phyloP scores from a whole-genome alignment of 2,329 filamentous ascomycete genomes.

The Phoma herbarum region DNA sequence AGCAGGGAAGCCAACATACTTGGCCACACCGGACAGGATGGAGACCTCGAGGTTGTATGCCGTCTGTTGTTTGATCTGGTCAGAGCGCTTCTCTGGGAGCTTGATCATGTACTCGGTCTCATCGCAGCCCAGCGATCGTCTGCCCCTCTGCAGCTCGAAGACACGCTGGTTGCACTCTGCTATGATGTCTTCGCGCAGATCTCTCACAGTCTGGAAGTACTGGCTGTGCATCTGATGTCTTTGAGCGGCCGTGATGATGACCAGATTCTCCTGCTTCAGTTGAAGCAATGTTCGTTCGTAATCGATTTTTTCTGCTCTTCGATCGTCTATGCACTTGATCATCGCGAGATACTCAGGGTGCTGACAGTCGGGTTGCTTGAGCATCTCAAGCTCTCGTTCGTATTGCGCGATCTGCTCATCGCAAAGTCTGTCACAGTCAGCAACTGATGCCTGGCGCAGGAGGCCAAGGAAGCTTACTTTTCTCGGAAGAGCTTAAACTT shows the following conservation, averaged over 20 bases:
- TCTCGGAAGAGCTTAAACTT: conserved; percentile 89
- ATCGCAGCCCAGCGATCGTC: conserved; percentile 78
- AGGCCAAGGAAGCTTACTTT: conserved; percentile 61
- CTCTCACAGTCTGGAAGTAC: conserved; percentile 86
- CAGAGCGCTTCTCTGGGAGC: conserved; percentile 78
- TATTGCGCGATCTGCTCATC: conserved; percentile 86
- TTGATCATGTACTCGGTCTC: conserved; percentile 83
- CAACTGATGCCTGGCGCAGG: conserved; percentile 13
- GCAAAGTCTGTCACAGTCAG: conserved; percentile 70
- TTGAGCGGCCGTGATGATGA: conserved; percentile 77
- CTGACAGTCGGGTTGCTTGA: conserved; percentile 67
- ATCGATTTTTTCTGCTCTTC: conserved; percentile 80
- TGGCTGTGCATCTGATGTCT: conserved; percentile 88
- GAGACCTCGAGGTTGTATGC: conserved; percentile 97
- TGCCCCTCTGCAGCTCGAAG: conserved; percentile 90
- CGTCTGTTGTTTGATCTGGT: conserved; percentile 83
- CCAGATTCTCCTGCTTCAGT: conserved; percentile 75
- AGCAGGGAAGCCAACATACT: conserved; percentile 94
- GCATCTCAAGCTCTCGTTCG: conserved; percentile 71
- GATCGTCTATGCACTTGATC: conserved; percentile 84
- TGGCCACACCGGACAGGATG: conserved; percentile 86
- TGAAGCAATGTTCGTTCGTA: conserved; percentile 77
- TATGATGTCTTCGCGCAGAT: conserved; percentile 80
- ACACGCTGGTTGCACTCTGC: conserved; percentile 86
- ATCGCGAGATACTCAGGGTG: conserved; percentile 93